Conservation (phyloP, 371 early-diverging fungal species). For the Lichtheimia ornata region DNA sequence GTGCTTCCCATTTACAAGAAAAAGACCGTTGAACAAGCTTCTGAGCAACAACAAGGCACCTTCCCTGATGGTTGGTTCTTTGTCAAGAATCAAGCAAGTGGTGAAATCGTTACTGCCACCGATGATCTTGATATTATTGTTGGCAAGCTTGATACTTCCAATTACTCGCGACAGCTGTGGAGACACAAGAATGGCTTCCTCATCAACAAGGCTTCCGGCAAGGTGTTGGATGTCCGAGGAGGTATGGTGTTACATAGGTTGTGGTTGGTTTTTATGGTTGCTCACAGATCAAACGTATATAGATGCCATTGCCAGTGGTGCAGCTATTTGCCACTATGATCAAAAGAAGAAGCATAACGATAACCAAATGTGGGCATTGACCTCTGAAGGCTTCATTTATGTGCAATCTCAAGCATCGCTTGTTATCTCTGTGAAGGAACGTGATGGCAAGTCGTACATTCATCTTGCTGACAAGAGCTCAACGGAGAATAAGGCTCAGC, state of each 20-base stretch:
- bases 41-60: slow-evolving; percentile 24
- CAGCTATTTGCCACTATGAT: slow-evolving; percentile 42
- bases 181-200: slow-evolving; percentile 54
- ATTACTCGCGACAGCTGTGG: slow-evolving; percentile 60
- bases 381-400: slow-evolving; percentile 37
- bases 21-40: slow-evolving; percentile 11
- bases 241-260: slow-evolving; percentile 29
- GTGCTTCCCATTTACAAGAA: slow-evolving; percentile 47
- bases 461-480: slow-evolving; percentile 27
- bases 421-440: slow-evolving; percentile 33
- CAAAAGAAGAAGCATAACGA: slow-evolving; percentile 31
- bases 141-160: slow-evolving; percentile 46
- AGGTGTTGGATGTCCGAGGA: slow-evolving; percentile 61
- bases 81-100: slow-evolving; percentile 57
- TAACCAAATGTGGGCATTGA: slow-evolving; percentile 46
- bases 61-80: slow-evolving; percentile 67
- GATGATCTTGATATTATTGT: slow-evolving; percentile 49
- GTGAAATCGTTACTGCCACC: slow-evolving; percentile 46
- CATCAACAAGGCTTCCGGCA: slow-evolving; percentile 56
- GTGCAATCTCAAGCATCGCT: slow-evolving; percentile 23
- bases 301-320: slow-evolving; percentile 35
- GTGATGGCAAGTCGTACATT: slow-evolving; percentile 22
- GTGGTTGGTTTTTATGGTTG: slow-evolving; percentile 2
- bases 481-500: slow-evolving; percentile 40
- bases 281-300: not conserved